phyloP scores from a whole-genome alignment of 345 rosid genomes.

The Nasturtium officinale region DNA sequence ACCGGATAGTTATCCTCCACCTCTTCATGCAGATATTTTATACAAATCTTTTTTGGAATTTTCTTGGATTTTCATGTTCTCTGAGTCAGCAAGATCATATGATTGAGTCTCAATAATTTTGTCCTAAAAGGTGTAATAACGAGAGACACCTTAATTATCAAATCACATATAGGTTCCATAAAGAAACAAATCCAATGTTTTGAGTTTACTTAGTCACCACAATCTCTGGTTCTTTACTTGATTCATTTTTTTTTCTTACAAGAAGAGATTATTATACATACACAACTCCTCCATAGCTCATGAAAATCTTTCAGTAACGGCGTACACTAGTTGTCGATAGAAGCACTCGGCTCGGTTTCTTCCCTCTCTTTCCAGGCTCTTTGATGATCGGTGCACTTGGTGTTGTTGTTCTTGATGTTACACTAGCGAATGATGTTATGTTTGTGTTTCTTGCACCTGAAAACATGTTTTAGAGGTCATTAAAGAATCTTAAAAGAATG shows the following conservation, averaged over 20 bases:
- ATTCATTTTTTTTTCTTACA: not conserved
- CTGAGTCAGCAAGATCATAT: conserved; percentile 26
- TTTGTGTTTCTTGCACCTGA: conserved; percentile 61
- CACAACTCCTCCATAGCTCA: conserved; percentile 7
- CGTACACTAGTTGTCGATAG: conserved; percentile 83
- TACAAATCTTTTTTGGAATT: conserved; percentile 20
- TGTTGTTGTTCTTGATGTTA: conserved; percentile 53
- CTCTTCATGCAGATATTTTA: conserved; percentile 19
- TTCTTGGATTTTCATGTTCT: conserved; percentile 6
- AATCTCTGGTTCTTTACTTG: conserved; percentile 2
- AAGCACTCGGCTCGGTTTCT: conserved; percentile 71
- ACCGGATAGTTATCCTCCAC: conserved; percentile 7
- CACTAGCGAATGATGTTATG: conserved; percentile 71
- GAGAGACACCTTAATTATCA: conserved; percentile 14
- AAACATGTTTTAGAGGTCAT: conserved; percentile 14
- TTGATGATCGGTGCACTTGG: conserved; percentile 52
- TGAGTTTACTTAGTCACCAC: conserved; percentile 7
- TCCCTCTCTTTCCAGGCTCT: conserved; percentile 76
- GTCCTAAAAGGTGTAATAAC: conserved; percentile 5
- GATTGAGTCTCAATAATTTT: not conserved
- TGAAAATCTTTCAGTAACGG: conserved; percentile 53
- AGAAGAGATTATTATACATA: conserved; percentile 29
- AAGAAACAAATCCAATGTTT: conserved; percentile 20
- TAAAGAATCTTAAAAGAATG: not conserved
- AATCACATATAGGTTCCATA: conserved; percentile 11